Evolutionary conservation across 1,284 basidiomycete genomes (phyloP).

Genomic region (Naganishia cerealis): DNA sequence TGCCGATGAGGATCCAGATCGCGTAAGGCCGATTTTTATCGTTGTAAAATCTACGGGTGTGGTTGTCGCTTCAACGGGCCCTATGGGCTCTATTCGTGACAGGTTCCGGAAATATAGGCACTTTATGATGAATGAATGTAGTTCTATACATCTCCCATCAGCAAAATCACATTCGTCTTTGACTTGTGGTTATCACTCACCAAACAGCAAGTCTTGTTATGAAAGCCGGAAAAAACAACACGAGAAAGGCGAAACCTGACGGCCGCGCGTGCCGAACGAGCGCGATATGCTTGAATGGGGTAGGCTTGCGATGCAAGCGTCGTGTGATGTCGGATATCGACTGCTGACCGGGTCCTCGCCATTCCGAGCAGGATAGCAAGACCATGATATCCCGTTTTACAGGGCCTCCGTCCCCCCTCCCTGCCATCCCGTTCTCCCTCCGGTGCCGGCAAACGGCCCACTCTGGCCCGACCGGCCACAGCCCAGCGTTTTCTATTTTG

Average conservation of each 20-base stretch:
- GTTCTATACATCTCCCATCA: not conserved
- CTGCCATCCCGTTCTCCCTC: not conserved
- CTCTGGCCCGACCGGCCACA: not conserved
- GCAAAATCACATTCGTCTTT: not conserved
- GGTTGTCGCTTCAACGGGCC: not conserved
- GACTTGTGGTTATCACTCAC: not conserved
- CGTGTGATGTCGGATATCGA: not conserved
- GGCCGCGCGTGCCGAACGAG: not conserved
- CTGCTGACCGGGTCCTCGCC: no score
- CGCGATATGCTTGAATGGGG: not conserved
- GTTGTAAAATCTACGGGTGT: not conserved
- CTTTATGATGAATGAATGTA: not conserved
- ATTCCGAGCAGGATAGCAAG: no score
- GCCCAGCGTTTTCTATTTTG: conserved; percentile 4
- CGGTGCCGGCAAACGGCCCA: not conserved
- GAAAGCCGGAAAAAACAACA: conserved; percentile 1
- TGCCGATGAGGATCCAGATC: not conserved
- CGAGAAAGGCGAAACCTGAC: not conserved
- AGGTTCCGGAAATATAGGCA: not conserved
- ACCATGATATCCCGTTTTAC: no score
- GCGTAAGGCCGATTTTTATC: not conserved
- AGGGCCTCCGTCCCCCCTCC: not conserved
- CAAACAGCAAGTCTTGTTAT: not conserved
- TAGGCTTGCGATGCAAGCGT: not conserved
- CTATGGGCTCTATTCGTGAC: not conserved